Conservation (phyloP, 2,329 filamentous ascomycete species). For the Raffaelea arxii region DNA sequence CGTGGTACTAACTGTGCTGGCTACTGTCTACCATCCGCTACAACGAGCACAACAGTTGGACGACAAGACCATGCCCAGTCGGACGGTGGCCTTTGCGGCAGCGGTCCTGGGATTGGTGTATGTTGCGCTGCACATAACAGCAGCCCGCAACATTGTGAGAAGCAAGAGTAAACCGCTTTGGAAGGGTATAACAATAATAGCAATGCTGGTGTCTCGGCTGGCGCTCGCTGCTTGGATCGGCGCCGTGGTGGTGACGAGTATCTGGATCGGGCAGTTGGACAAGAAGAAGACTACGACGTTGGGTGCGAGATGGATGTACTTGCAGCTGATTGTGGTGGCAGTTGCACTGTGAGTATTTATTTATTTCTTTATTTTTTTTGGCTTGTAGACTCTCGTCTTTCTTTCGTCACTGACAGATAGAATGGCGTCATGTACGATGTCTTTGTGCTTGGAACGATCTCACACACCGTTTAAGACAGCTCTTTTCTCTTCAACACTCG, state of each 20-base stretch:
- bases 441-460: slow-evolving; percentile 2
- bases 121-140: slow-evolving; percentile 19
- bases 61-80: slow-evolving; percentile 17
- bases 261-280: slow-evolving; percentile 16
- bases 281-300: slow-evolving; percentile 8
- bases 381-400: background rate
- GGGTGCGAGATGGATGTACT: slow-evolving; percentile 18
- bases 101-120: slow-evolving; percentile 18
- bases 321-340: slow-evolving; percentile 20
- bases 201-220: slow-evolving; percentile 20
- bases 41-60: too few species aligned
- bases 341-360: slow-evolving; percentile 19
- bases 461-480: slow-evolving; percentile 5
- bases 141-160: slow-evolving; percentile 15
- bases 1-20: slow-evolving; percentile 18
- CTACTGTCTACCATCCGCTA: slow-evolving; percentile 14
- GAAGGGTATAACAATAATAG: slow-evolving; percentile 18
- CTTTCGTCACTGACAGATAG: slow-evolving; percentile 1
- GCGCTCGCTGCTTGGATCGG: slow-evolving; percentile 20
- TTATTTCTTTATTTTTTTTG: background rate
- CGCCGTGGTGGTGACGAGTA: slow-evolving; percentile 18
- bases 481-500: background rate
- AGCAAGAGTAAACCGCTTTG: slow-evolving; percentile 16
- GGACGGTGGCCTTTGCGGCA: slow-evolving; percentile 21
- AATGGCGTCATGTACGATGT: background rate